Percentiles rank a stretch among this genome's conserved stretches.
These are phyloP conservation scores for Suillus brevipes DNA, from an alignment of 768 basidiomycete genomes.

Conservation along the genomic window DNA sequence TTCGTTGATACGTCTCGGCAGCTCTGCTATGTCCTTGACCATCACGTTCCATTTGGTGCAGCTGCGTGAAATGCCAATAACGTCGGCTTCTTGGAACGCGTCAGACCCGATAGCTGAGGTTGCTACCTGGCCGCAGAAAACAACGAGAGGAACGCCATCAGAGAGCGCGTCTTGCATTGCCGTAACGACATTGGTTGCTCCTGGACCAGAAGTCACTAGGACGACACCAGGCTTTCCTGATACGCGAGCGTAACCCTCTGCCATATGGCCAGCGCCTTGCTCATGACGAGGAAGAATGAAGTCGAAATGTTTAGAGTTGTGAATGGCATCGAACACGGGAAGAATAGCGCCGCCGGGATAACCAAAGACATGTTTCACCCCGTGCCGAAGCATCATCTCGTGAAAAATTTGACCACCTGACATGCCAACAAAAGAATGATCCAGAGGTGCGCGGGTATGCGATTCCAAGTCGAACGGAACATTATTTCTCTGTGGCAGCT, in stretches of 20 bases:
- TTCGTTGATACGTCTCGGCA: conserved; percentile 95
- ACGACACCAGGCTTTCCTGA: conserved; percentile 97
- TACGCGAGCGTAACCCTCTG: conserved; percentile 96
- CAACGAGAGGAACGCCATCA: conserved; percentile 92
- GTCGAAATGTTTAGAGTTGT: conserved; percentile 92
- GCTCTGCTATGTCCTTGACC: conserved; percentile 95
- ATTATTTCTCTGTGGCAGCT: conserved; percentile 43
- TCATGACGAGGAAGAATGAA: conserved; percentile 97
- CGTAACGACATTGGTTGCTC: conserved; percentile 96
- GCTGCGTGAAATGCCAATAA: conserved; percentile 92
- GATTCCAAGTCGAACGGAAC: conserved; percentile 36
- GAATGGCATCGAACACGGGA: conserved; percentile 99
- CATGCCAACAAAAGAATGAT: conserved; percentile 88
- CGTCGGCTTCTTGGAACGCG: conserved; percentile 97
- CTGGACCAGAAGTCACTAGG: conserved; percentile 96
- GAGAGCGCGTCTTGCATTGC: conserved; percentile 97
- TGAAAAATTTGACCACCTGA: conserved; percentile 98
- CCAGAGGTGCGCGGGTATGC: conserved; percentile 52
- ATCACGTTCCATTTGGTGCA: conserved; percentile 99
- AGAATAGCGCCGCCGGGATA: conserved; percentile 98
- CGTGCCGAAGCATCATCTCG: conserved; percentile 99
- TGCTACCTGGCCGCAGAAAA: conserved; percentile 98
- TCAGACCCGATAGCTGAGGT: conserved; percentile 99
- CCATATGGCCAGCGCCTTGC: conserved; percentile 99
- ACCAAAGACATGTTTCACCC: conserved; percentile 95